Evolutionary conservation across 2,329 filamentous ascomycete genomes (phyloP), one percentile per base, ranked within the genome.

Genomic region (Reticulascus tulasneorum): DNA sequence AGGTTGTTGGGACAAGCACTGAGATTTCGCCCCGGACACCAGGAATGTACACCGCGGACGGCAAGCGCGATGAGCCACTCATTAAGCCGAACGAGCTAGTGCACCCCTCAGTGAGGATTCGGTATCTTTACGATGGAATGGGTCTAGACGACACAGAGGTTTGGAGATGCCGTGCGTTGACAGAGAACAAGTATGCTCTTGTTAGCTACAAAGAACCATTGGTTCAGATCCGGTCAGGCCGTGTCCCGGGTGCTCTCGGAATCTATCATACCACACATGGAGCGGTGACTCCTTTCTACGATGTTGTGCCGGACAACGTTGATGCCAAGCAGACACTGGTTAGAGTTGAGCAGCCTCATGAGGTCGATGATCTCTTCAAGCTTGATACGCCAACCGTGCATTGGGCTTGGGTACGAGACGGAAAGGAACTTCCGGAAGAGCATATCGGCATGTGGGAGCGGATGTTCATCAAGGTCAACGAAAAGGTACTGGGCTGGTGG

Each of bases 51-150:
- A 40, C 23, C 23, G 29, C 37, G 5, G 48, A 53, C 18, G 40
- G 40, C 13, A 23, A 23, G 9, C 25, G 32, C 13, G 6, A 9
- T 6, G 4, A 11, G 9, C 35, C 40, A 9, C 30, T 18, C 10
- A n/a, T n/a, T n/a, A 12, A 25, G 4, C 32, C 57, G 1, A 44
- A 51, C 29, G 55, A 60, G 37, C 46, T 47, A 9, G 47, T 59
- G 4, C 57, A 60, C 33, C 49, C 54, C 7, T 55, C 45, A 8
- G 57, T 58, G 1, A 52, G 57, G 5, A 49, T 59, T 20, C 50
- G 56, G n/a, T 56, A 57, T 35, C 52, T 53, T 8, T 52, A 48
- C 25, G 39, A 48, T 6, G 56, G 56, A 0, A 40, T 43, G 3
- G 53, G 54, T 7, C 49, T 57, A 25, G 45, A 58, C 27, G 55